These are phyloP conservation scores for Phytopythium cucurbitacearum DNA, from an alignment of 352 stramenopile species.

Conservation along the genomic window DNA sequence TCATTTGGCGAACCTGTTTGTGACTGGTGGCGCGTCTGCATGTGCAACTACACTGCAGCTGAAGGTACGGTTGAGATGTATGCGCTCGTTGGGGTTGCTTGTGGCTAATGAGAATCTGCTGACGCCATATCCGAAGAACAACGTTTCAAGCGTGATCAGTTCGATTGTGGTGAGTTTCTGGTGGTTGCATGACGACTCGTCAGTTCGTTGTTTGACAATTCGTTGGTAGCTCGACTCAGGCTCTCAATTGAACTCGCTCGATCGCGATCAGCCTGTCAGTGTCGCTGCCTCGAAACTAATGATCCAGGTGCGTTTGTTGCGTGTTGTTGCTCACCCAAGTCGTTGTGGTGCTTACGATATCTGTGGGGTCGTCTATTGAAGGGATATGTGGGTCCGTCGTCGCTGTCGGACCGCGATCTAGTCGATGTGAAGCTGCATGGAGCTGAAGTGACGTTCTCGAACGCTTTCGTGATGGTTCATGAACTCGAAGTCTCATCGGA, in stretches of 20 bases:
- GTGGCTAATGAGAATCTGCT: background rate
- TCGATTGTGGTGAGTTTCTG: conserved; percentile 33
- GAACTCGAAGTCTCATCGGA: conserved; percentile 26
- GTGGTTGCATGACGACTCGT: background rate
- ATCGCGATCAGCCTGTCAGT: conserved; percentile 21
- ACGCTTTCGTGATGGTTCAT: conserved; percentile 39
- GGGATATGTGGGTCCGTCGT: conserved; percentile 49
- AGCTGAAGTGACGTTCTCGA: conserved; percentile 39
- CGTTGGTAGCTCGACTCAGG: conserved; percentile 36
- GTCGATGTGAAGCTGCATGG: conserved; percentile 33
- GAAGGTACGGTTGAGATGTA: conserved; percentile 26
- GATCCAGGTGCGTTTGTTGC: conserved; percentile 27
- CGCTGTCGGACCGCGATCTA: conserved; percentile 28
- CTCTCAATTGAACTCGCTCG: conserved; percentile 42
- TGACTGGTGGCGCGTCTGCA: conserved; percentile 59
- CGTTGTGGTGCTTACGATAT: background rate
- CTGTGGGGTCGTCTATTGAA: conserved; percentile 6
- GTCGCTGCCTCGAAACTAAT: conserved; percentile 39
- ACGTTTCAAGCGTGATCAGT: conserved; percentile 31
- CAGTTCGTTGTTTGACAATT: conserved; percentile 1
- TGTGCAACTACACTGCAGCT: conserved; percentile 50
- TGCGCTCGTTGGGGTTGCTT: background rate
- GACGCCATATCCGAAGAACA: conserved; percentile 16
- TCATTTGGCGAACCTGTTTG: conserved; percentile 53
- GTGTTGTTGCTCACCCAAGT: background rate